Evolutionary conservation across 768 basidiomycete species (phyloP), one percentile per base, ranked within the genome.

Genomic region (Wakefieldia striispora): DNA sequence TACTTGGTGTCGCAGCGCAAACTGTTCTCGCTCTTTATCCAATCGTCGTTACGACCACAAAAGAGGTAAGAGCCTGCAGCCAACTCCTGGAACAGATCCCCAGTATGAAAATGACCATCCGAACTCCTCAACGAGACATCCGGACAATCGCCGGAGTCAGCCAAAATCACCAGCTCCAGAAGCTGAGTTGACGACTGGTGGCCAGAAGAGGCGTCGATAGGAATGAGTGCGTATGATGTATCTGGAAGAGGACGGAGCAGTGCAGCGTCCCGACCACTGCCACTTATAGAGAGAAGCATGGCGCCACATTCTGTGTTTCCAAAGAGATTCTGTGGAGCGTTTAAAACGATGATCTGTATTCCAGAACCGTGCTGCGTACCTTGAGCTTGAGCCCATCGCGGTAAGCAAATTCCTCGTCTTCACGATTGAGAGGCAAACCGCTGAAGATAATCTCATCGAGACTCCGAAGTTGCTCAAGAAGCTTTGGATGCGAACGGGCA

Each of bases 11-110:
- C 88, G 59, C 88, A 89, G 44, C 88, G 79, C 53, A 89, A 70
- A 60, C 86, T 83, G 62, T 80, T 86, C 61, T 87, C 84, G 34
- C 82, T 83, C 71, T 90, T 91, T 65, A 91, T 90, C 88, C 88
- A 89, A 66, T 91, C 88, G 57, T 91, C 88, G 52, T 88, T 81
- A 36, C 88, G 80, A 21, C 88, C 88, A 33, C 83, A 79, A 53
- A 78, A 86, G 40, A 81, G 62, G 62, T 84, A 90, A 57, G 68
- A 70, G 0, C 84, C 85, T 1, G 79, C 73, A 2, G 70, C 55
- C 16, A 75, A 71, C 64, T 87, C 82, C 59, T 80, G 77, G 73
- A 90, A 91, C n/a, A 91, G 71, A 65, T 91, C 88, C 1, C 88
- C 88, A 13, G 88, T 89, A 64, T 88, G 88, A 70, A 86, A 88